These are phyloP conservation scores for Prunus fruticosa DNA, from an alignment of 306 rosid genomes.

Conservation along the genomic window DNA sequence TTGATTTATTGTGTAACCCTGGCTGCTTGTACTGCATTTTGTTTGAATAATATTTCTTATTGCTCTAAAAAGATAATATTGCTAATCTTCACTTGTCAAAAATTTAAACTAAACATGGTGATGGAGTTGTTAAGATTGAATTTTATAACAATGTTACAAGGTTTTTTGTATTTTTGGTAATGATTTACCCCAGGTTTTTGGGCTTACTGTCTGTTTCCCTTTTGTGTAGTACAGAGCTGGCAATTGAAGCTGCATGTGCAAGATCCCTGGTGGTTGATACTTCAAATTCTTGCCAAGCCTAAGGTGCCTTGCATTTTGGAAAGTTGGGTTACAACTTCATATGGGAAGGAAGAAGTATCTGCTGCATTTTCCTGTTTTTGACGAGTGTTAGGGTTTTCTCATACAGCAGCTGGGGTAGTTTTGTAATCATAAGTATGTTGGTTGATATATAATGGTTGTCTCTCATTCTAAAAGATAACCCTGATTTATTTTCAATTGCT, in stretches of 20 bases:
- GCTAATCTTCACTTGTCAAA: not conserved
- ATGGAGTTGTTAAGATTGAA: not conserved
- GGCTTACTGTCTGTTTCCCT: conserved; percentile 23
- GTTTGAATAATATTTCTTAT: not conserved
- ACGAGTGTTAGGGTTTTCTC: not conserved
- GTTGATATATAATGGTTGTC: not conserved
- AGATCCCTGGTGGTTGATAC: not conserved
- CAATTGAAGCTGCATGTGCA: conserved; percentile 76
- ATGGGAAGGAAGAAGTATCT: not conserved
- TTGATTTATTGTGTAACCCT: not conserved
- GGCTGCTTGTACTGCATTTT: not conserved
- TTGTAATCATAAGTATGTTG: not conserved
- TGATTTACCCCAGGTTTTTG: not conserved
- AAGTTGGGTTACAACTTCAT: not conserved
- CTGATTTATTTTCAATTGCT: not conserved
- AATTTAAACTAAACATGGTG: not conserved
- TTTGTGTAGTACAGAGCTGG: conserved; percentile 67
- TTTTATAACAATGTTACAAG: not conserved
- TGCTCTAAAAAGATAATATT: not conserved
- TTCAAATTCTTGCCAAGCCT: not conserved
- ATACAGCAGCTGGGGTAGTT: not conserved
- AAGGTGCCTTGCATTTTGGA: conserved; percentile 2
- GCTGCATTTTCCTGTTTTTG: not conserved
- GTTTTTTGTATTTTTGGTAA: not conserved
- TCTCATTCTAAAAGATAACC: not conserved